phyloP scores from a whole-genome alignment of 148 eudicot genomes.

The Rhododendron ovatum region DNA sequence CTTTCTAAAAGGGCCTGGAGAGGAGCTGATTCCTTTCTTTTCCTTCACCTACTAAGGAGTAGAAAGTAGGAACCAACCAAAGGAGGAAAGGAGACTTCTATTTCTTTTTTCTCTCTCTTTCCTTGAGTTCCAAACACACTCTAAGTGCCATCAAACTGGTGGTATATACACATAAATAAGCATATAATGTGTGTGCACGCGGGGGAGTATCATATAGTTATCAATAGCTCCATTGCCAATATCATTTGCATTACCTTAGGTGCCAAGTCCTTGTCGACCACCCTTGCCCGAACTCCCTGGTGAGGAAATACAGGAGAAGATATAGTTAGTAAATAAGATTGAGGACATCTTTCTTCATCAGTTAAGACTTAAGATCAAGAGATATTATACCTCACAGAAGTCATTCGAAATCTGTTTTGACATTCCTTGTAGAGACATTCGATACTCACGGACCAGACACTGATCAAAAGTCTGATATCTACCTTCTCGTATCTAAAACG shows the following conservation, averaged over 20 bases:
- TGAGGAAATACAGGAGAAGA: slow-evolving; percentile 1
- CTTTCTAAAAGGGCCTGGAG: neutral
- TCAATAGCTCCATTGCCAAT: neutral
- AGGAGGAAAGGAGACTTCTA: neutral
- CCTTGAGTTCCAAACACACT: neutral
- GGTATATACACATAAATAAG: neutral
- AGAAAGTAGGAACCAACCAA: neutral
- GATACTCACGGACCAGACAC: slow-evolving; percentile 79
- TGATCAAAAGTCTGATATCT: slow-evolving; percentile 79
- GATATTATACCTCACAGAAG: slow-evolving; percentile 60
- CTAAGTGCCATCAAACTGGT: neutral
- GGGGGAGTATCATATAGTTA: neutral
- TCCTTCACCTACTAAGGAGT: neutral
- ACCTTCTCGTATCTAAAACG: slow-evolving; percentile 73
- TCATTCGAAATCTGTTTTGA: slow-evolving; percentile 57
- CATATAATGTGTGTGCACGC: neutral
- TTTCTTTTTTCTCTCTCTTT: neutral
- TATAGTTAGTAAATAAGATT: neutral
- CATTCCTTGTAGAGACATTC: slow-evolving; percentile 73
- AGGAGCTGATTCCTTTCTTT: neutral
- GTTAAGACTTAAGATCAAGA: neutral
- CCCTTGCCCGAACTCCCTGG: slow-evolving; percentile 80
- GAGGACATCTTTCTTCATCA: neutral
- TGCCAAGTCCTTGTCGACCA: slow-evolving; percentile 72
- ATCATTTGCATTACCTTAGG: slow-evolving; percentile 63